These are phyloP conservation scores for Clarireedia homoeocarpa DNA, from an alignment of 2,329 filamentous ascomycete species.

Conservation along the genomic window DNA sequence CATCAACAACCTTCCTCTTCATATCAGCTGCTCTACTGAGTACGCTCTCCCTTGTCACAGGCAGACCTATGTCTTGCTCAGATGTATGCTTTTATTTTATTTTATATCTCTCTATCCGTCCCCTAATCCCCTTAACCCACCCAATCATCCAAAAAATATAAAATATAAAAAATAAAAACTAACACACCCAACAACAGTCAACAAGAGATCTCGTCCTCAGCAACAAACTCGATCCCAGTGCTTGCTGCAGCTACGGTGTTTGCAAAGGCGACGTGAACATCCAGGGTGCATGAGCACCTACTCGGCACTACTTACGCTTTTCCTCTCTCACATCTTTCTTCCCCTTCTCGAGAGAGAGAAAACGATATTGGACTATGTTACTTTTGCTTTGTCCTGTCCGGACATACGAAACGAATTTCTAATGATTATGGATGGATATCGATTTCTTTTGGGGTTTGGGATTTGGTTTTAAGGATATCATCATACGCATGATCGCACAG, in stretches of 20 bases:
- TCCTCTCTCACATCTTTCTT: neutral
- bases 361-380: too few relatives aligned
- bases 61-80: slow-evolving; percentile 4
- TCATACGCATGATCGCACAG: too few relatives aligned
- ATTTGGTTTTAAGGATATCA: neutral
- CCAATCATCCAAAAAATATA: neutral
- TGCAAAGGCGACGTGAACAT: slow-evolving; percentile 1
- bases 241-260: slow-evolving; percentile 5
- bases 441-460: neutral
- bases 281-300: neutral
- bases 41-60: slow-evolving; percentile 1
- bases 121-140: too few relatives aligned
- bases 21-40: neutral
- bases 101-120: neutral
- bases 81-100: neutral
- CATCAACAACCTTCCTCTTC: neutral
- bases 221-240: slow-evolving; percentile 6
- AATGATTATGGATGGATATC: too few relatives aligned
- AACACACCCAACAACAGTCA: neutral
- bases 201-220: slow-evolving; percentile 8
- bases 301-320: neutral
- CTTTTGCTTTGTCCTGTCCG: too few relatives aligned
- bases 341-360: neutral
- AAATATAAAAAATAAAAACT: neutral
- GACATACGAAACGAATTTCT: too few relatives aligned